phyloP scores from a whole-genome alignment of 495 filamentous ascomycete species.

The Aspergillus saccharolyticus region DNA sequence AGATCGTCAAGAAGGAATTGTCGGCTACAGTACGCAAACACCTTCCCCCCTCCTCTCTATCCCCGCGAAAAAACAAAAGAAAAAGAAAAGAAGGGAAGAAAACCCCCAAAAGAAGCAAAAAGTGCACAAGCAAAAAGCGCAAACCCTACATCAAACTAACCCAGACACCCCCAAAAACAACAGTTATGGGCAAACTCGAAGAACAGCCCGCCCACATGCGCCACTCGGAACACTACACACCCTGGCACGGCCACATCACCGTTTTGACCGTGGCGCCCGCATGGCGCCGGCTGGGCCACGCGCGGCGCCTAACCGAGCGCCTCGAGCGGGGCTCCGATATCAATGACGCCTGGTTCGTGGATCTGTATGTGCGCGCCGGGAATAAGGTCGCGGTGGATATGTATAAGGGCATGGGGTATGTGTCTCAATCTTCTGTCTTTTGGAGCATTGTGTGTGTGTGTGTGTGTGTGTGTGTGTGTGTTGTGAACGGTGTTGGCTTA shows the following conservation, averaged over 20 bases:
- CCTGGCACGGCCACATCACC: constrained; percentile 98
- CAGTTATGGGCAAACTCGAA: constrained; percentile 96
- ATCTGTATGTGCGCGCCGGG: constrained; percentile 84
- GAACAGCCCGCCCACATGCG: constrained; percentile 68
- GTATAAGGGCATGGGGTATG: constrained; percentile 85
- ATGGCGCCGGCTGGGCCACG: constrained; percentile 79
- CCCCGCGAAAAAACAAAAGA: too few relatives aligned
- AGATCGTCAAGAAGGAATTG: constrained; percentile 72
- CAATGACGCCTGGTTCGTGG: constrained; percentile 87
- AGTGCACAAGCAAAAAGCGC: too few relatives aligned
- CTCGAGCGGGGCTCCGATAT: constrained; percentile 76
- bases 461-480: not conserved
- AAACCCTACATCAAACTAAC: not conserved
- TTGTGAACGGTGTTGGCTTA: not conserved
- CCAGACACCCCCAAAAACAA: not conserved
- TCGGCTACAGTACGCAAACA: constrained; percentile 75
- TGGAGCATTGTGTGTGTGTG: not conserved
- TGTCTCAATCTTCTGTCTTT: constrained; percentile 6
- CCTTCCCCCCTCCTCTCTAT: not conserved
- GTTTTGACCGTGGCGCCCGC: constrained; percentile 87
- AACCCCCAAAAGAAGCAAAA: too few relatives aligned
- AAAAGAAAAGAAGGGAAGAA: too few relatives aligned
- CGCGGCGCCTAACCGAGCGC: constrained; percentile 68
- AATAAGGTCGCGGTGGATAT: constrained; percentile 83
- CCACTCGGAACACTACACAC: constrained; percentile 78